phyloP scores from a whole-genome alignment of 352 stramenopile genomes.

The Globisporangium echinulatum region DNA sequence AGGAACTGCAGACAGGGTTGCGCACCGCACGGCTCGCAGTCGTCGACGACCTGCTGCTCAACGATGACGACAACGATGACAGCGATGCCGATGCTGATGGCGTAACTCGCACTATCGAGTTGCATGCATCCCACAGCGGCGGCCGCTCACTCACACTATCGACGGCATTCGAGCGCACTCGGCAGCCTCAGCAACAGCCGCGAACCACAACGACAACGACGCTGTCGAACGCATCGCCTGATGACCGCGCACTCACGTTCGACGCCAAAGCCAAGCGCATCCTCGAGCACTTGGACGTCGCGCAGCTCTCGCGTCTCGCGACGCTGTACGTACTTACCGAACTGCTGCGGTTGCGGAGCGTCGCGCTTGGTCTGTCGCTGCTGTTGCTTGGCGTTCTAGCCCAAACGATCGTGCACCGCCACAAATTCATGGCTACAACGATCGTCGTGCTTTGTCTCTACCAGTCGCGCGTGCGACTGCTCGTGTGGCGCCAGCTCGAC shows the following conservation, averaged over 20 bases:
- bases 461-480: slow-evolving; percentile 44
- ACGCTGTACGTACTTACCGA: slow-evolving; percentile 48
- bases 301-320: slow-evolving; percentile 42
- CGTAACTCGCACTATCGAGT: too few species aligned
- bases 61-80: slow-evolving; percentile 23
- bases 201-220: background rate
- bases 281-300: slow-evolving; percentile 45
- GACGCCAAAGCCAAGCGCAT: slow-evolving; percentile 48
- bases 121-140: background rate
- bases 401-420: slow-evolving; percentile 50
- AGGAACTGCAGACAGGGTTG: slow-evolving; percentile 34
- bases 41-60: slow-evolving; percentile 30
- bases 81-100: background rate
- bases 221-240: slow-evolving; percentile 1
- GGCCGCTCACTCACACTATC: background rate
- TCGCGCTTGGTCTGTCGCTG: slow-evolving; percentile 36
- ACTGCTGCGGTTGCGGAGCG: slow-evolving; percentile 39
- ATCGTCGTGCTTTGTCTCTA: slow-evolving; percentile 64
- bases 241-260: slow-evolving; percentile 30
- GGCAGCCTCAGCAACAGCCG: background rate
- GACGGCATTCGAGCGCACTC: background rate
- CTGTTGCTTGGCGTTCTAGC: slow-evolving; percentile 45
- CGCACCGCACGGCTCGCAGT: slow-evolving; percentile 49
- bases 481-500: slow-evolving; percentile 23
- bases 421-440: slow-evolving; percentile 70